A percentile compares a stretch with the other conserved stretches of the same genome.
phyloP scores from a whole-genome alignment of 2,329 filamentous ascomycete species.

The Fonsecaea nubica region DNA sequence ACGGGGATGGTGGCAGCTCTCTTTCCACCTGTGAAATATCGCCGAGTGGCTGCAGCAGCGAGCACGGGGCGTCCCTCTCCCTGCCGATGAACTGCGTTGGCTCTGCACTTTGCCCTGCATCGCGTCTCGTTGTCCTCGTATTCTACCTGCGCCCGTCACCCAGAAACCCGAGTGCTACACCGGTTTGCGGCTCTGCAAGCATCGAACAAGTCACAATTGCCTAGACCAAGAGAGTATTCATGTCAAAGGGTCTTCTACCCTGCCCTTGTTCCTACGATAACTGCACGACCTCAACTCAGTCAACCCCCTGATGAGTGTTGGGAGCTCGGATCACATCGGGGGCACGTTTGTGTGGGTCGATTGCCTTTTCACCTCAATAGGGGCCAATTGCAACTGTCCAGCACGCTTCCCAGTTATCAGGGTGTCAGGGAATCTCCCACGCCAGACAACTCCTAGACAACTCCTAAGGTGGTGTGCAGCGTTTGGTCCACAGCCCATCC shows the following conservation, averaged over 20 bases:
- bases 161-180: not conserved
- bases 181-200: conserved; percentile 7
- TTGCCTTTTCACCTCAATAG: not conserved
- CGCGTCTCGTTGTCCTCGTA: not conserved
- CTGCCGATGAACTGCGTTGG: conserved; percentile 18
- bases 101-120: conserved; percentile 19
- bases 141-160: not conserved
- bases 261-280: not conserved
- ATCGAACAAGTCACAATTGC: not conserved
- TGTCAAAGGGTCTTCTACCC: not conserved
- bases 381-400: conserved; percentile 9
- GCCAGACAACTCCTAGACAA: not conserved
- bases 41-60: conserved; percentile 14
- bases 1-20: conserved; percentile 13
- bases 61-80: conserved; percentile 4
- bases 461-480: conserved; percentile 1
- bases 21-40: conserved; percentile 3
- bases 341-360: conserved; percentile 9
- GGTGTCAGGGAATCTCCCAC: conserved; percentile 16
- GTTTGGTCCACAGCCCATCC: conserved; percentile 16
- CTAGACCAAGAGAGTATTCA: not conserved
- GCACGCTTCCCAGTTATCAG: conserved; percentile 9
- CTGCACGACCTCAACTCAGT: not conserved
- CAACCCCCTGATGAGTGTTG: not conserved
- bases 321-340: conserved; percentile 23